Evolutionary conservation across 2,329 filamentous ascomycete genomes (phyloP), one percentile per base, ranked within the genome.

Genomic region (Pseudogymnoascus sp.): DNA sequence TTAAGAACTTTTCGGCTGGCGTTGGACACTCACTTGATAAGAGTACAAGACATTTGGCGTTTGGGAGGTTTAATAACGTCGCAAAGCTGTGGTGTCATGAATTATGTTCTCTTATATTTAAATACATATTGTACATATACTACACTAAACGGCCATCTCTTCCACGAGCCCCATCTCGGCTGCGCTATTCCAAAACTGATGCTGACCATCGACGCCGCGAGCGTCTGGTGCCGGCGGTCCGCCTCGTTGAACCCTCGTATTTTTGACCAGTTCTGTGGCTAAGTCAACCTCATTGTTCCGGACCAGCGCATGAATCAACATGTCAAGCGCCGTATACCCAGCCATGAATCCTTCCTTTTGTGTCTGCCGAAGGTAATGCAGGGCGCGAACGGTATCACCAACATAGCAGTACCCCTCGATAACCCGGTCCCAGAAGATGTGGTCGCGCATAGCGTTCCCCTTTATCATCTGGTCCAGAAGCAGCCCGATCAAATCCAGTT

Each of bases 391-490:
- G 0, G 79, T 73, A 62, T 86, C 78, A 50, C 81, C 81, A 8
- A 76, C 73, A 10, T 73, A 66, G 6, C 86, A 82, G 70, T 87
- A 90, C 1, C 86, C 87, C 69, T 84, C 82, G 65, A 92, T 81
- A 64, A 88, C 78, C 60, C 86, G 81, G 72, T 90, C 87, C 80
- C 86, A 91, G 67, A 92, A 84, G 24, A 82, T 74, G 63, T 79
- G 77, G 69, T 88, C 82, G 21, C 77, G 74, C 17, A 67, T 68
- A 21, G 70, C 69, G 15, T 67, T 63, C 2, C 68, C 68, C 2
- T 71, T 64, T 26, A 73, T 69, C 47, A 81, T 77, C 4, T 73
- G 70, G n/a, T 77, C 72, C 66, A 90, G 83, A 3, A 92, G 75
- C 0, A 72, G 71, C 37, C 84, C 79, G n/a, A 90, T 79, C 11